phyloP scores from a whole-genome alignment of 306 rosid species.

The Arachis hypogaea region DNA sequence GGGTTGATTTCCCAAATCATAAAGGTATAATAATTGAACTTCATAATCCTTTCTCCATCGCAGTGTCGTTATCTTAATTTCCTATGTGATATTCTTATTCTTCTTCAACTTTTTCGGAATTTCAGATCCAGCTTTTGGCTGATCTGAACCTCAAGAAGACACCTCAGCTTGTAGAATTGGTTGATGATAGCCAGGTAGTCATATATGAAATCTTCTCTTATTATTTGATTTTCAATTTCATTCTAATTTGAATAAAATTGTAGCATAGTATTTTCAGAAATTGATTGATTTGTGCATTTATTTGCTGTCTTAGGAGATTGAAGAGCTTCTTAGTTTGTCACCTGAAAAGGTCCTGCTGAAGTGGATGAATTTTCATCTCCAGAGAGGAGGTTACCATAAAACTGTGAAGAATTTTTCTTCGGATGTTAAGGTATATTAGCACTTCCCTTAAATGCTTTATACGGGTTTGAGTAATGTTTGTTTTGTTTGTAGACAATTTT shows the following conservation, averaged over 20 bases:
- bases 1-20: slow-evolving; percentile 97
- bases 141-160: slow-evolving; percentile 96
- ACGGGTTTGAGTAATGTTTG: neutral
- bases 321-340: slow-evolving; percentile 90
- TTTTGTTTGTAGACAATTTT: neutral
- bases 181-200: slow-evolving; percentile 76
- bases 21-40: slow-evolving; percentile 66
- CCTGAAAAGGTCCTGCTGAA: slow-evolving; percentile 89
- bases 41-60: slow-evolving; percentile 8
- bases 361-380: slow-evolving; percentile 98
- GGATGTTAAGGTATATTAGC: slow-evolving; percentile 76
- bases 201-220: slow-evolving; percentile 20
- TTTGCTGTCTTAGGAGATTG: slow-evolving; percentile 71
- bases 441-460: slow-evolving; percentile 14
- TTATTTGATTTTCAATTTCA: neutral
- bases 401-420: slow-evolving; percentile 78
- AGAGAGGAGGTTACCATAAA: slow-evolving; percentile 85
- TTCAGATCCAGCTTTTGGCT: slow-evolving; percentile 93
- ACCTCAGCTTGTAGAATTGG: slow-evolving; percentile 95
- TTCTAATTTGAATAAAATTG: slow-evolving; percentile 31
- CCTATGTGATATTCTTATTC: slow-evolving; percentile 20
- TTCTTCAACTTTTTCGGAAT: slow-evolving; percentile 35
- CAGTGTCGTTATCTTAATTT: slow-evolving; percentile 28
- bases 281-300: slow-evolving; percentile 32
- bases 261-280: neutral